Base-by-base conservation (phyloP, 306 rosid species). In the Betula pendula region DNA sequence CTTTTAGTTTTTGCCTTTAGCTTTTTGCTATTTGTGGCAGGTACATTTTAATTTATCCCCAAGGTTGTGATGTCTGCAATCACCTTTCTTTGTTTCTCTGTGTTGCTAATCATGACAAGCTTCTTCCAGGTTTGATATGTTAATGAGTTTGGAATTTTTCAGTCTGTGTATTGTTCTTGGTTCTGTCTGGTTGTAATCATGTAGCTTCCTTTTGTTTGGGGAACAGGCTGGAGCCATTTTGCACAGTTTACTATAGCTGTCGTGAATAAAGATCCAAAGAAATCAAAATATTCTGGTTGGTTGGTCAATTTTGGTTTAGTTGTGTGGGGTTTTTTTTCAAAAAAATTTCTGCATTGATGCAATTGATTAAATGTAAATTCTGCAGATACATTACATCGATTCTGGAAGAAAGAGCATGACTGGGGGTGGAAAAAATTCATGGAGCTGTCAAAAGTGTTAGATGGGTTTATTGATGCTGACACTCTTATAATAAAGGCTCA, bases 401-500 rank as follows among this genome's bases (percentile, higher is more conserved):
- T 96, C 82, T 96, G 99, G 98, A 96, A 96, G 94, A 96, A 96
- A 88, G 99, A 96, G 83, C 99, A 96, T 77, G 99, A 96, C 81
- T 96, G 99, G 99, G 99, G 99, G 67, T 96, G 99, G 99, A 96
- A 96, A 78, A 96, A 96, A 81, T 96, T 96, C 79, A 96, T 93
- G 99, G 99, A 96, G 89, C 89, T 91, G 72, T 87, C 99, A 19
- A 93, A 96, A 90, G 98, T 96, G 72, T 80, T 86, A 73, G 99
- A 96, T 66, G 99, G 99, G 70, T 96, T 96, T 85, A 91, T 96
- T 81, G 99, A 96, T 62, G 48, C 96, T 40, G 99, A 96, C 87
- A 89, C 89, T 67, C 90, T 96, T 74, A 91, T 93, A 84, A 96
- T 96, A 82, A 96, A 91, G 85, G 99, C 99, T 80, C 99, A 96